Conservation (phyloP, 2,329 filamentous ascomycete species). For the Phaeosphaeriaceae sp. region DNA sequence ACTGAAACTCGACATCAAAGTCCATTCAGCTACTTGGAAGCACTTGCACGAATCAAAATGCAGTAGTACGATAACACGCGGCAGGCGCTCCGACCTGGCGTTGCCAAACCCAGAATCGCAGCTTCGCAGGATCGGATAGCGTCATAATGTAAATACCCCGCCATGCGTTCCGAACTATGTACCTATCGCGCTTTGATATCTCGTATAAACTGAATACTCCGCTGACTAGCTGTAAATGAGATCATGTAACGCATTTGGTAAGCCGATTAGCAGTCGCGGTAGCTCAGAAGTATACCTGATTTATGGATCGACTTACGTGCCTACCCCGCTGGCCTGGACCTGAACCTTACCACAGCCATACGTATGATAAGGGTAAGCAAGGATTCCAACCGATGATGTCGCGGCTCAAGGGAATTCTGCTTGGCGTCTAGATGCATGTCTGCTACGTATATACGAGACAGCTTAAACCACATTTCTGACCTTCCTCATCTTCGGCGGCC, state of each 20-base stretch:
- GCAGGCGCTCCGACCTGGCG: not conserved
- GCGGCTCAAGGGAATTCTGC: not conserved
- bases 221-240: not conserved
- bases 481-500: too few species aligned
- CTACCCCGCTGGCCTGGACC: not conserved
- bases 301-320: not conserved
- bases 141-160: not conserved
- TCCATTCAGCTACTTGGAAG: not conserved
- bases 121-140: not conserved
- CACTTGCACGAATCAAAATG: not conserved
- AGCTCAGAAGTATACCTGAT: not conserved
- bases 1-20: not conserved
- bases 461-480: not conserved
- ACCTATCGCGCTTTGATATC: not conserved
- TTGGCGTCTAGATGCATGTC: not conserved
- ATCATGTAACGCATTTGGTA: not conserved
- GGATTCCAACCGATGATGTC: not conserved
- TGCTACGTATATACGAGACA: not conserved
- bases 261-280: not conserved
- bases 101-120: too few species aligned
- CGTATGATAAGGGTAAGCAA: not conserved
- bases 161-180: not conserved
- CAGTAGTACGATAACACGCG: not conserved
- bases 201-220: not conserved
- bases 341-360: not conserved